Evolutionary conservation across 352 stramenopile genomes (phyloP).

Genomic region (Discostella stelligera): DNA sequence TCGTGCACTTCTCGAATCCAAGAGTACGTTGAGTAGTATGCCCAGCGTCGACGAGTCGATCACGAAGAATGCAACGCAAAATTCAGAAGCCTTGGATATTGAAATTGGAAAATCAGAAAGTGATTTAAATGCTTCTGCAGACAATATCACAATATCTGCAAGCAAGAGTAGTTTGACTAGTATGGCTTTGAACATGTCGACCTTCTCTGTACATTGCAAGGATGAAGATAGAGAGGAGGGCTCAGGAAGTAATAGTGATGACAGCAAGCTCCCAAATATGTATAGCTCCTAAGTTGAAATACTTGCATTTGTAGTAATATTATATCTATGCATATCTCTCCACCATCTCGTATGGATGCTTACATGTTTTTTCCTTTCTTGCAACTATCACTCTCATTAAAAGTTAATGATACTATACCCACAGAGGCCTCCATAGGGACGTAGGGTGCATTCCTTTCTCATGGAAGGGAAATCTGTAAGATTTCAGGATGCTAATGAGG

Average conservation of each 20-base stretch:
- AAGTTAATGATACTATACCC: not conserved
- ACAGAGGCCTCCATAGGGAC: too few species aligned
- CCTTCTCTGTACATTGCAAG: constrained; percentile 19
- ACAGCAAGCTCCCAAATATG: not conserved
- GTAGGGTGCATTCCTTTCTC: too few species aligned
- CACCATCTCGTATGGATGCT: too few species aligned
- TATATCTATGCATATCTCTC: too few species aligned
- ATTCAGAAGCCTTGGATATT: constrained; percentile 9
- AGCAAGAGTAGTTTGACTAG: constrained; percentile 53
- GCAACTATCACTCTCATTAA: too few species aligned
- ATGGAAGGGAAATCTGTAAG: too few species aligned
- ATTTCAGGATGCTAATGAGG: too few species aligned
- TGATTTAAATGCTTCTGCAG: constrained; percentile 21
- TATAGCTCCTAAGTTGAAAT: not conserved
- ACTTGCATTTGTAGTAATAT: too few species aligned
- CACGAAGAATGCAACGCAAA: constrained; percentile 10
- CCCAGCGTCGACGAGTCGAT: constrained; percentile 45
- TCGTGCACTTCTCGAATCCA: constrained; percentile 40
- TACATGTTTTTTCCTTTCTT: too few species aligned
- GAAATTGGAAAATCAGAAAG: constrained; percentile 10
- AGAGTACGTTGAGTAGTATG: constrained; percentile 51
- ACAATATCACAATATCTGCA: not conserved
- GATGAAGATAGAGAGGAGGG: constrained; percentile 7
- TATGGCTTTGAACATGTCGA: constrained; percentile 42
- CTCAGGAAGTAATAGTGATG: not conserved